Conservation (phyloP, 495 filamentous ascomycete species). For the Penicillium samsonianum region DNA sequence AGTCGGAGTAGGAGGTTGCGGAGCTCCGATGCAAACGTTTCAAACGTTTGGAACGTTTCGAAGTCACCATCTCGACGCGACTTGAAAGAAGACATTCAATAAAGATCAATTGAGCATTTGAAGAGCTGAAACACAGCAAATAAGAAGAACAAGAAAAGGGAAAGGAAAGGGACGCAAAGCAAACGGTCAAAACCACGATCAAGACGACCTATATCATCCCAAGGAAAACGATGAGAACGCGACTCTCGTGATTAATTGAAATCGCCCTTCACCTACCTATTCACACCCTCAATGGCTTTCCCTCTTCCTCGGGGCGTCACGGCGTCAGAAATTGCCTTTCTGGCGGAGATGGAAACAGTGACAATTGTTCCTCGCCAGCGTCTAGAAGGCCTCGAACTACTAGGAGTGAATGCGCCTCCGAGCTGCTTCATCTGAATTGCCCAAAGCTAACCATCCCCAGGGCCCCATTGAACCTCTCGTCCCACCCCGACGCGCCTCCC, state of each 20-base stretch:
- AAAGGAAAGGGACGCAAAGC: background rate
- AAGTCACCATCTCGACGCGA: slow-evolving; percentile 1
- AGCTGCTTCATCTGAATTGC: background rate
- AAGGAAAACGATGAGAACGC: background rate
- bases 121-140: background rate
- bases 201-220: background rate
- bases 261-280: background rate
- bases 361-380: slow-evolving; percentile 90
- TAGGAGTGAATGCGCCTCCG: slow-evolving; percentile 59
- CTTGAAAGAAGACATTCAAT: background rate
- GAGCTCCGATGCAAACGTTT: slow-evolving; percentile 13
- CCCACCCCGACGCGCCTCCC: slow-evolving; percentile 75
- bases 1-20: slow-evolving; percentile 3
- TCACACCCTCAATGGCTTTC: slow-evolving; percentile 65
- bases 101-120: background rate
- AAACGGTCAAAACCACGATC: background rate
- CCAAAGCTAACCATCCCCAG: slow-evolving; percentile 45
- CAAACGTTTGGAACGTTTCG: slow-evolving; percentile 8
- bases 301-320: slow-evolving; percentile 80
- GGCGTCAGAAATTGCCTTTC: slow-evolving; percentile 87
- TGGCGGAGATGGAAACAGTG: slow-evolving; percentile 95
- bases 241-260: background rate
- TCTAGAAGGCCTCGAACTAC: slow-evolving; percentile 78
- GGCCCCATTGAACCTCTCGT: slow-evolving; percentile 73
- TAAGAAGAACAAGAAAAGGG: background rate